Percentiles rank a stretch among this genome's conserved stretches.
Evolutionary conservation across 2,329 filamentous ascomycete species (phyloP).

Genomic region (Epichloe baconii): DNA sequence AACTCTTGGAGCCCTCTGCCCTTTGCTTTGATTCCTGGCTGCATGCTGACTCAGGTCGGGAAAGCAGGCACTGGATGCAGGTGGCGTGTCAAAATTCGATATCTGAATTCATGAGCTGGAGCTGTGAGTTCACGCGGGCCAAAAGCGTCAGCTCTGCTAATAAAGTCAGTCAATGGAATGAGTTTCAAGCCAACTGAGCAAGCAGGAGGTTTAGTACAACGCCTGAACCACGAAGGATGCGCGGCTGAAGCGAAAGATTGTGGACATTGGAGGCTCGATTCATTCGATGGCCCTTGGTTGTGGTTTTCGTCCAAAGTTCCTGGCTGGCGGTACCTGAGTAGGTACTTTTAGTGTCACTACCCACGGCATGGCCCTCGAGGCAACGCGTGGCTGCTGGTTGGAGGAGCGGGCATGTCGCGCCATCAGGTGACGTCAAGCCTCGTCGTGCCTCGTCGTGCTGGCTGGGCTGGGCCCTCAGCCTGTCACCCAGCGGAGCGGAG

Average conservation of each 20-base stretch:
- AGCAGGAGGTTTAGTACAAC: background rate
- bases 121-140: background rate
- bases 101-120: background rate
- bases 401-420: background rate
- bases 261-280: background rate
- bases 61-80: background rate
- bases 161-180: too few relatives aligned
- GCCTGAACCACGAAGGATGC: background rate
- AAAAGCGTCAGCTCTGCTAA: background rate
- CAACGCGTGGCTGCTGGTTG: background rate
- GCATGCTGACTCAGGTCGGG: slow-evolving; percentile 12
- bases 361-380: background rate
- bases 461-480: too few relatives aligned
- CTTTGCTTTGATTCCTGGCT: slow-evolving; percentile 18
- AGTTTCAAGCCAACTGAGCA: too few relatives aligned
- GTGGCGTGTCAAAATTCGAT: background rate
- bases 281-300: background rate
- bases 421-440: slow-evolving; percentile 2
- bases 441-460: too few relatives aligned
- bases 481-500: background rate
- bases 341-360: background rate
- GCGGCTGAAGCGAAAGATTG: background rate
- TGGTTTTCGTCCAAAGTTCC: background rate
- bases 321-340: background rate
- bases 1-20: slow-evolving; percentile 19